These are phyloP conservation scores for Trifolium repens DNA, from an alignment of 306 rosid genomes.

Conservation along the genomic window DNA sequence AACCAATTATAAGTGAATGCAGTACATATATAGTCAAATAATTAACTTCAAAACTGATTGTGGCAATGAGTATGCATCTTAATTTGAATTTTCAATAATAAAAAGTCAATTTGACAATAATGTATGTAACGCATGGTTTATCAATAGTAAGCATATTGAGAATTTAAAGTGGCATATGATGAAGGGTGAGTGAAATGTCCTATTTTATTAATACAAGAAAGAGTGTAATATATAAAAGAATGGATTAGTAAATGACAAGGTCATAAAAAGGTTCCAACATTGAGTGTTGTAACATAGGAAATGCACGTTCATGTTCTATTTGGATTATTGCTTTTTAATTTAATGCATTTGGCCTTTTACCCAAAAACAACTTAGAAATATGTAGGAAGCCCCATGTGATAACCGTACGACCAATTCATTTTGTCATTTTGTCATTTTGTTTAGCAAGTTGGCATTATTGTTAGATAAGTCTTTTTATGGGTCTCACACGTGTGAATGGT, in stretches of 20 bases:
- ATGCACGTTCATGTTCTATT: conserved; percentile 66
- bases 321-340: conserved; percentile 30
- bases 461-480: conserved; percentile 14
- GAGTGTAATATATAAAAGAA: conserved; percentile 5
- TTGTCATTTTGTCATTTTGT: conserved; percentile 49
- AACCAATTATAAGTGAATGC: neutral
- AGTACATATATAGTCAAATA: neutral
- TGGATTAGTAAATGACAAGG: conserved; percentile 33
- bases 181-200: conserved; percentile 39
- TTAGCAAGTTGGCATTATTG: conserved; percentile 40
- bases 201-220: conserved; percentile 12
- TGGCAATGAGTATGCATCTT: neutral
- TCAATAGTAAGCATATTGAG: conserved; percentile 19
- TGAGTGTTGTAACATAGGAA: neutral
- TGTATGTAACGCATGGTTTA: conserved; percentile 22
- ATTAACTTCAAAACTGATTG: neutral
- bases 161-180: conserved; percentile 23
- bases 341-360: neutral
- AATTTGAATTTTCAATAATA: conserved; percentile 25
- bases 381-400: conserved; percentile 65
- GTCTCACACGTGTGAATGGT: conserved; percentile 62
- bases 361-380: neutral
- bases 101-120: conserved; percentile 5
- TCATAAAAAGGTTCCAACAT: conserved; percentile 44
- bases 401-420: conserved; percentile 46